Evolutionary conservation across 1,284 basidiomycete genomes (phyloP).

Genomic region (Rhodofomes roseus): DNA sequence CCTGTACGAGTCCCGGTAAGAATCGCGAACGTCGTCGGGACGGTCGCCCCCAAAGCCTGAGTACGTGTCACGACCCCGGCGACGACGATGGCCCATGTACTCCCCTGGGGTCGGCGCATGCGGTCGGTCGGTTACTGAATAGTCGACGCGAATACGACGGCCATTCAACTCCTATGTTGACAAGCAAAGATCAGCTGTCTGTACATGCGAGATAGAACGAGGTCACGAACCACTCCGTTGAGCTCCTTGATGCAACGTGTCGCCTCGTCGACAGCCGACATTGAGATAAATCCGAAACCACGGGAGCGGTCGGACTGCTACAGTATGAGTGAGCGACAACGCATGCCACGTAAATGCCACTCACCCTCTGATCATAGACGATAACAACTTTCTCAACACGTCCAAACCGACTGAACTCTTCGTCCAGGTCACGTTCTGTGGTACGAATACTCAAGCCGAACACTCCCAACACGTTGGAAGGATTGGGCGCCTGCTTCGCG

Average conservation of each 20-base stretch:
- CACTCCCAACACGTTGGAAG: constrained; percentile 89
- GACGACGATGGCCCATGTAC: constrained; percentile 92
- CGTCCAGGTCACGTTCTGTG: constrained; percentile 89
- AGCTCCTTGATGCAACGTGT: constrained; percentile 84
- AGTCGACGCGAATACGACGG: constrained; percentile 94
- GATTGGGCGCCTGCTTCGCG: constrained; percentile 70
- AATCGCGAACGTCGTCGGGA: constrained; percentile 48
- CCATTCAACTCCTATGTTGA: constrained; percentile 81
- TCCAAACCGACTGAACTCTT: constrained; percentile 88
- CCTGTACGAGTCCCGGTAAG: constrained; percentile 35
- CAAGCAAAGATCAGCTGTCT: background rate
- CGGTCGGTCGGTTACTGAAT: constrained; percentile 89
- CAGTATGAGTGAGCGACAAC: constrained; percentile 3
- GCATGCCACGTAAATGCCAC: constrained; percentile 31
- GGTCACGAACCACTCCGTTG: constrained; percentile 73
- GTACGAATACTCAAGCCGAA: constrained; percentile 97
- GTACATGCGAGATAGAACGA: background rate
- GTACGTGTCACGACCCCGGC: constrained; percentile 58
- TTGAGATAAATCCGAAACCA: constrained; percentile 97
- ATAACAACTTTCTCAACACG: constrained; percentile 95
- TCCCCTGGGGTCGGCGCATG: constrained; percentile 97
- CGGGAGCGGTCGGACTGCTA: constrained; percentile 89
- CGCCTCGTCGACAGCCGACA: constrained; percentile 87
- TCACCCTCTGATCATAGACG: constrained; percentile 96
- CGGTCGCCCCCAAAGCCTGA: constrained; percentile 36